phyloP scores from a whole-genome alignment of 768 basidiomycete species.

The Crucibulum laeve region DNA sequence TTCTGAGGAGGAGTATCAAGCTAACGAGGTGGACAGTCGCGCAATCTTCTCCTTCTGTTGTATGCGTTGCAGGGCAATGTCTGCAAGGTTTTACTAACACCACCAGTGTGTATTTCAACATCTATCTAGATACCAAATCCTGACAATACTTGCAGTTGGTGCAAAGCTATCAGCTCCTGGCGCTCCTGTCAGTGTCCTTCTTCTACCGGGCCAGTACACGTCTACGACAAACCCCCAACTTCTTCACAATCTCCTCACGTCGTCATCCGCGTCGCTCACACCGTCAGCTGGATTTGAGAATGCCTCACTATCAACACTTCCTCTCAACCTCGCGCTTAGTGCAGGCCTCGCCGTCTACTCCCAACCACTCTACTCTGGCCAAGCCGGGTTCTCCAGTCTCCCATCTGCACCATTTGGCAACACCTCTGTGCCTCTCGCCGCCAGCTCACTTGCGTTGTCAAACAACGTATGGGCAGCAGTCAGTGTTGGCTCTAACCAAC shows the following conservation, averaged over 20 bases:
- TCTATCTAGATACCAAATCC: slow-evolving; percentile 6
- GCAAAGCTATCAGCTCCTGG: slow-evolving; percentile 57
- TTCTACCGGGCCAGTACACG: slow-evolving; percentile 77
- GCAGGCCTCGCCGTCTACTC: slow-evolving; percentile 70
- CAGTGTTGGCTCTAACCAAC: slow-evolving; percentile 46
- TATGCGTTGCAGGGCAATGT: slow-evolving; percentile 90
- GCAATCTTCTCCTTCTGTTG: slow-evolving; percentile 56
- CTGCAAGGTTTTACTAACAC: slow-evolving; percentile 73
- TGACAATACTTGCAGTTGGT: slow-evolving; percentile 48
- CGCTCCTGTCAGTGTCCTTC: slow-evolving; percentile 46
- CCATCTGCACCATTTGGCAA: slow-evolving; percentile 45
- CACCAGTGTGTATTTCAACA: slow-evolving; percentile 39
- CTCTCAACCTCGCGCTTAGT: slow-evolving; percentile 61
- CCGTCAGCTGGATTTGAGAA: slow-evolving; percentile 63
- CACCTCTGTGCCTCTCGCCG: slow-evolving; percentile 44
- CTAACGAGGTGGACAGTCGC: slow-evolving; percentile 34
- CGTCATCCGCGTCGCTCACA: slow-evolving; percentile 54
- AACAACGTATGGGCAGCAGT: slow-evolving; percentile 68
- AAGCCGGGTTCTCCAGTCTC: slow-evolving; percentile 54
- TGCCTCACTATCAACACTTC: slow-evolving; percentile 50
- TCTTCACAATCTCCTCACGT: slow-evolving; percentile 63
- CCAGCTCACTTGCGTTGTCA: slow-evolving; percentile 65
- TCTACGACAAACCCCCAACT: slow-evolving; percentile 68
- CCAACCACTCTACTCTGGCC: slow-evolving; percentile 59
- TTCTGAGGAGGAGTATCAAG: not conserved